Conservation (phyloP, 164 flowering plant species). For the Stephania yunnanensis region DNA sequence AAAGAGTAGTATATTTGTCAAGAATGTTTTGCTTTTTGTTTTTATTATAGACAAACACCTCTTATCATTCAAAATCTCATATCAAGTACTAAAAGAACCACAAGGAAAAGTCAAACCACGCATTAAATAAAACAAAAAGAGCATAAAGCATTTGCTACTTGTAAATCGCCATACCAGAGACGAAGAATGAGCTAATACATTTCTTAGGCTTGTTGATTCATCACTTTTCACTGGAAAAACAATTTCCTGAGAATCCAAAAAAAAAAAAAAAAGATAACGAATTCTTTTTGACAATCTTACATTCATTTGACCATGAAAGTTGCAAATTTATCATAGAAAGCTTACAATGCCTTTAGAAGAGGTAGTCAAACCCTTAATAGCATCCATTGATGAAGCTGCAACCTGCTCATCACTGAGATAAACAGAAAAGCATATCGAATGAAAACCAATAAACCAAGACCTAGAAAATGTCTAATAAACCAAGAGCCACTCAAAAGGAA, state of each 20-base stretch:
- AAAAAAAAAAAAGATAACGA: background rate
- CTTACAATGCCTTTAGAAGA: conserved; percentile 66
- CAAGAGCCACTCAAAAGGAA: background rate
- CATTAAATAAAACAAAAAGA: background rate
- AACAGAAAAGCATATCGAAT: conserved; percentile 1
- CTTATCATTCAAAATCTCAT: background rate
- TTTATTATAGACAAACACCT: background rate
- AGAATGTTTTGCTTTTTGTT: background rate
- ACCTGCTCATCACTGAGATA: conserved; percentile 62
- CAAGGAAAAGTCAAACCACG: background rate
- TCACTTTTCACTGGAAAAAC: conserved; percentile 50
- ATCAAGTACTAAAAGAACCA: background rate
- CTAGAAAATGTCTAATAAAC: background rate
- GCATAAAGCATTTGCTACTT: background rate
- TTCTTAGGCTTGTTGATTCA: conserved; percentile 51
- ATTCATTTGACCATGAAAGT: background rate
- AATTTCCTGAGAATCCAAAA: conserved; percentile 38
- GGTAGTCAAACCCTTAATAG: conserved; percentile 55
- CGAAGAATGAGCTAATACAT: conserved; percentile 51
- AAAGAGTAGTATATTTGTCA: background rate
- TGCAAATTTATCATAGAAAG: conserved; percentile 1
- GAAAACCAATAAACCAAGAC: background rate
- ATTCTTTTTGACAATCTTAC: background rate
- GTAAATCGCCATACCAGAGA: conserved; percentile 56
- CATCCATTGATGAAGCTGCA: conserved; percentile 64